Percentiles rank a stretch among this genome's conserved stretches.
These are phyloP conservation scores for Panaeolus cyanescens DNA, from an alignment of 768 basidiomycete genomes.

Conservation along the genomic window DNA sequence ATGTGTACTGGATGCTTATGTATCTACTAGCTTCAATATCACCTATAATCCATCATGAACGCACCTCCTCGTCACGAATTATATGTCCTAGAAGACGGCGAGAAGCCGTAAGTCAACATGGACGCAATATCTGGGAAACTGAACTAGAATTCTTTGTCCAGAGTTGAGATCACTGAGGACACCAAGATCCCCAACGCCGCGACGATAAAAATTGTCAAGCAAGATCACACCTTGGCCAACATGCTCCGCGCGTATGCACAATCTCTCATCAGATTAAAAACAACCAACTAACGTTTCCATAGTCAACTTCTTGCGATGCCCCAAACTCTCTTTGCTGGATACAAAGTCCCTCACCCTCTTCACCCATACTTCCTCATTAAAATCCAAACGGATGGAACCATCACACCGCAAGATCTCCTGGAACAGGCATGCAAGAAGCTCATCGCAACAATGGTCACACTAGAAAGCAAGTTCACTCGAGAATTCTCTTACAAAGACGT, in stretches of 20 bases:
- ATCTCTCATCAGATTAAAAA: background rate
- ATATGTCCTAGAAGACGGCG: slow-evolving; percentile 90
- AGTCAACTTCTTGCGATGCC: slow-evolving; percentile 92
- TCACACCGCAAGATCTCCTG: slow-evolving; percentile 80
- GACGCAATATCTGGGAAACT: background rate
- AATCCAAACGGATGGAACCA: slow-evolving; percentile 89
- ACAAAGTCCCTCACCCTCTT: slow-evolving; percentile 96
- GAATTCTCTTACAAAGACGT: slow-evolving; percentile 82
- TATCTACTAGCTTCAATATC: background rate
- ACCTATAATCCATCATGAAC: slow-evolving; percentile 61
- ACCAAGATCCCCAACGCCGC: slow-evolving; percentile 98
- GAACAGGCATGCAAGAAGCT: slow-evolving; percentile 84
- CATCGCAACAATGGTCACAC: slow-evolving; percentile 65
- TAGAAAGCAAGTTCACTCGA: slow-evolving; percentile 78
- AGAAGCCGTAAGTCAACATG: slow-evolving; percentile 78
- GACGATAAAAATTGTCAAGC: slow-evolving; percentile 91
- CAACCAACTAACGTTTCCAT: slow-evolving; percentile 6
- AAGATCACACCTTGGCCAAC: slow-evolving; percentile 96
- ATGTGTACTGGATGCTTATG: slow-evolving; percentile 1
- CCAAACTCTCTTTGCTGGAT: slow-evolving; percentile 91
- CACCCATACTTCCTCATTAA: slow-evolving; percentile 95
- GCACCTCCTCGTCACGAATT: slow-evolving; percentile 92
- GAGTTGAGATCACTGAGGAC: slow-evolving; percentile 91
- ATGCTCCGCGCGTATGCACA: slow-evolving; percentile 84
- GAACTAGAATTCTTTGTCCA: slow-evolving; percentile 29